Base-by-base conservation (phyloP, 371 early-diverging fungal genomes). In the Mucor circinelloides region DNA sequence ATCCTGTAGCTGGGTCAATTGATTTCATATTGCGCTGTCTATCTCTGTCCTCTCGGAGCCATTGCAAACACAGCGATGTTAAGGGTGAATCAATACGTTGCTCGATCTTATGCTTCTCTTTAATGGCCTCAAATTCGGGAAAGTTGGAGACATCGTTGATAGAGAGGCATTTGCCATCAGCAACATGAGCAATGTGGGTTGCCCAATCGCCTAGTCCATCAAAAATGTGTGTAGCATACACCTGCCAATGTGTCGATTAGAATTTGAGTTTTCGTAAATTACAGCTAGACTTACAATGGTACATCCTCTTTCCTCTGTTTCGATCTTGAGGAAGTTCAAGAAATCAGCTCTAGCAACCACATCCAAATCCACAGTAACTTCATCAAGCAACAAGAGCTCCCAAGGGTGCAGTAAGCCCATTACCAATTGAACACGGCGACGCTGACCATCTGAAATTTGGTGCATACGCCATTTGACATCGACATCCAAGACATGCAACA, bases 301-400 rank as follows among this genome's bases (percentile, higher is more conserved):
- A 3, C 89, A 90, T 8, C 79, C 79, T 28, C 91, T 84, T 27
- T 71, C 61, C 60, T 87, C 87, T 8, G 91, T 89, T 68, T 94
- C 93, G 21, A 76, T 61, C 30, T 76, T 73, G 6, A 94, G 73
- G 66, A 88, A 93, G 6, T 80, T 61, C 15, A 93, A 75, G 59
- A 93, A 82, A 66, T 91, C 87, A 12, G 84, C 68, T 34, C 94
- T 84, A 2, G 91, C 93, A 25, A 92, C 76, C 5, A 93, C 90
- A 76, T 94, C 94, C 56, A 93, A 74, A 76, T 94, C 94, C 15
- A 91, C 91, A 0, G 94, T 94, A 8, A 94, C 93, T 79, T 93
- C 94, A 78, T 93, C 94, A 30, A 93, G 72, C 21, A 94, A 72
- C 15, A 93, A 76, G 7, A 94, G 57, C 15, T 86, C 76, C 89